A percentile compares a stretch with the other conserved stretches of the same genome.
phyloP scores from a whole-genome alignment of 306 rosid species.

The Pueraria montana region DNA sequence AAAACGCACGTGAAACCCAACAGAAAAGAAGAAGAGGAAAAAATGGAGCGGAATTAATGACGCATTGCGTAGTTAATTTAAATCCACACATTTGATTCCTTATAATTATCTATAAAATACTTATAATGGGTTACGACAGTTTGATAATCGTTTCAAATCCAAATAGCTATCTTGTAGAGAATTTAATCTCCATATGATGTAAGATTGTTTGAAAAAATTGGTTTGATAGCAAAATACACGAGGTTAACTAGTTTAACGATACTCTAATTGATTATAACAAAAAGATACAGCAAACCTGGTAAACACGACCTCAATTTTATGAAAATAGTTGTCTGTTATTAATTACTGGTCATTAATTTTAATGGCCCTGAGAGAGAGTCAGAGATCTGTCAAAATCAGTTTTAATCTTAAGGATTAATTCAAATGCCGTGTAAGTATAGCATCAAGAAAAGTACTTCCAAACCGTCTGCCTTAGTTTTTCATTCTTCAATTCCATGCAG shows the following conservation, averaged over 20 bases:
- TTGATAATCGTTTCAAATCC: not conserved
- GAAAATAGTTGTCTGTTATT: not conserved
- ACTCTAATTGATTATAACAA: not conserved
- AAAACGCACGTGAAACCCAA: not conserved
- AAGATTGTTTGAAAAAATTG: slow-evolving; percentile 8
- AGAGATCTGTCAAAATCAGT: slow-evolving; percentile 50
- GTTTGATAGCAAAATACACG: not conserved
- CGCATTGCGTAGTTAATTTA: not conserved
- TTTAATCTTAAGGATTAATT: slow-evolving; percentile 55
- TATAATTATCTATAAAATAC: not conserved
- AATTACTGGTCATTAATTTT: not conserved
- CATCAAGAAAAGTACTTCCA: slow-evolving; percentile 67
- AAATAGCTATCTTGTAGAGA: slow-evolving; percentile 9
- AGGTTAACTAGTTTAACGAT: slow-evolving; percentile 29
- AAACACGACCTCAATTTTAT: slow-evolving; percentile 8
- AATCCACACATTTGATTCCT: not conserved
- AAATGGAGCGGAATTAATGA: not conserved
- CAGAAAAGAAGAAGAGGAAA: not conserved
- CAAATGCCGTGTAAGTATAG: slow-evolving; percentile 72
- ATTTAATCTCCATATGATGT: slow-evolving; percentile 15
- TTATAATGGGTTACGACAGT: not conserved
- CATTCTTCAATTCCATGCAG: slow-evolving; percentile 64
- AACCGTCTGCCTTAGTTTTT: slow-evolving; percentile 64
- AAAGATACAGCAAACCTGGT: slow-evolving; percentile 28
- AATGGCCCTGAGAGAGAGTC: slow-evolving; percentile 36